Evolutionary conservation across 176 grass and related monocot genomes (phyloP).

Genomic region (Avena eriantha): DNA sequence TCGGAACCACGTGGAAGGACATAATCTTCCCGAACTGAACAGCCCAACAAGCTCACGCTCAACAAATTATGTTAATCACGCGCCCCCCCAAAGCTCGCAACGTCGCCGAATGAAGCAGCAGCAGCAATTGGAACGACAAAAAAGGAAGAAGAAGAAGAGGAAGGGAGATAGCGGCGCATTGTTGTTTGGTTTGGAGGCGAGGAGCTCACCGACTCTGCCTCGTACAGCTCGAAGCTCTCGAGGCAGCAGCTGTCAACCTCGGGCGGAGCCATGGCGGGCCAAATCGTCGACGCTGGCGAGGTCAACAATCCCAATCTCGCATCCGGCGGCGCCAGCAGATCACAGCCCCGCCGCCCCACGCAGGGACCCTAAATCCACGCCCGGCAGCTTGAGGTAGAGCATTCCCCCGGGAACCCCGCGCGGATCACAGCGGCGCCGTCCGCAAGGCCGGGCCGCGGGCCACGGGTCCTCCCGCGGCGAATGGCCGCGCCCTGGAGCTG

Average conservation of each 20-base stretch:
- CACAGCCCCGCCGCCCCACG: constrained; percentile 42
- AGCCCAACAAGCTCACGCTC: neutral
- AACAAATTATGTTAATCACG: neutral
- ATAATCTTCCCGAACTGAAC: neutral
- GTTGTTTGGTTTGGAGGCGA: constrained; percentile 3
- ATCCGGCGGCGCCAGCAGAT: constrained; percentile 45
- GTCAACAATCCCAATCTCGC: constrained; percentile 40
- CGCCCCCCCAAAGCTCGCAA: neutral
- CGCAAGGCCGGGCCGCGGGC: constrained; percentile 16
- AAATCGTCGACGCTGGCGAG: constrained; percentile 36
- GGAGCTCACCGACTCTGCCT: constrained; percentile 61
- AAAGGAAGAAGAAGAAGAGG: neutral
- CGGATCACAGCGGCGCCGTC: constrained; percentile 45
- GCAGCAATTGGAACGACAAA: neutral
- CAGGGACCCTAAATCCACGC: constrained; percentile 57
- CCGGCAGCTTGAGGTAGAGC: constrained; percentile 68
- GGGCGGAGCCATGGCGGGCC: constrained; percentile 47
- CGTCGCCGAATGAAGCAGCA: constrained; percentile 12
- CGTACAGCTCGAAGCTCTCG: constrained; percentile 61
- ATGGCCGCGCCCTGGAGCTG: neutral
- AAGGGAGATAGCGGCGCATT: constrained; percentile 35
- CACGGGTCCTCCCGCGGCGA: neutral
- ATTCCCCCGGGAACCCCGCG: constrained; percentile 50
- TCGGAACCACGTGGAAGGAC: neutral
- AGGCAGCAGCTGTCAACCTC: constrained; percentile 36